Base-by-base conservation (phyloP, 371 early-diverging fungal species). In the Mortierella sp. region DNA sequence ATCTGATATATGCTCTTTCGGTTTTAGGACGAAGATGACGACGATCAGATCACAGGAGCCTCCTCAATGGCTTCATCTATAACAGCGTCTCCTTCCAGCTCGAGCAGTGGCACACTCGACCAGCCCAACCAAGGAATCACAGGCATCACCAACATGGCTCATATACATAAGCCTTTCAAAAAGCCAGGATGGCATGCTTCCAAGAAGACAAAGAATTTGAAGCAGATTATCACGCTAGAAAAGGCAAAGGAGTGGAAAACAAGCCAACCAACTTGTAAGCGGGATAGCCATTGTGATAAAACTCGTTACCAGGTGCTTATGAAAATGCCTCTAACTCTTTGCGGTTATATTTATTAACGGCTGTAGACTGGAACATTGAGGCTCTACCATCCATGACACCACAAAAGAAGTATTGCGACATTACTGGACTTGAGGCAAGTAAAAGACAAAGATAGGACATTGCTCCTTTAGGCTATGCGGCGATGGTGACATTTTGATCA, bases 381-480 rank as follows among this genome's bases (percentile, higher is more conserved):
- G 93, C 94, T 20, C 88, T 95, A 69, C 97, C 97, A 14, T 95
- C 96, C 18, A 75, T 95, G 65, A 66, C 87, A 43, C 97, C 97
- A 22, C 91, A 90, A 70, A 94, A 94, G 83, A 96, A 96, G 77
- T 97, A 97, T 84, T 97, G 97, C 78, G 97, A 96, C 74, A 91
- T 97, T 64, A 97, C 96, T 2, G 96, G 96, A 20, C 78, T 96
- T 57, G 91, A 90, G 86, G 91, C 88, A 86, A 64, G 57, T 28
- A 37, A 49, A 28, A 54, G 14, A 22, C 49, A 8, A 60, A 39
- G 14, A 60, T 3, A 30, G 24, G n/a, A 35, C 9, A 4, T 14
- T 35, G 14, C 5, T 1, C 20, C 6, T 11, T 28, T 1, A 6
- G 9, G 35, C 39, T 20, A 18, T 8, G 12, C 37, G 26, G 18